Evolutionary conservation across 306 rosid species (phyloP), one percentile per base, ranked within the genome.

Genomic region (Calophaca sinica): DNA sequence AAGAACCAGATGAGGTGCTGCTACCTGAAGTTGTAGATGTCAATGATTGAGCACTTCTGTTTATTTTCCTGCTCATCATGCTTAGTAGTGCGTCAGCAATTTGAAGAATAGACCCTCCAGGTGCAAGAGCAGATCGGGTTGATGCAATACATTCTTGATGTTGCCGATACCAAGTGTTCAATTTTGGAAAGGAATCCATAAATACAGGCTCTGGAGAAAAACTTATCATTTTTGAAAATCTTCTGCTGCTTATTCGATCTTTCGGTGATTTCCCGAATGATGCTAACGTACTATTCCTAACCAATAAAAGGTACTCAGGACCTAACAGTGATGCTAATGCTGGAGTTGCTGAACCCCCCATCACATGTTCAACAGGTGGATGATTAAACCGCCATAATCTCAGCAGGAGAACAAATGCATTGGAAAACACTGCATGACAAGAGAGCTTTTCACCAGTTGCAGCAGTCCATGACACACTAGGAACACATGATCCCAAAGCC

Each of bases 61-160:
- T 85, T 54, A 92, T 86, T 80, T 86, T 92, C 82, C 75, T 82
- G 77, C 88, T 85, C 89, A 92, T 94, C 96, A 94, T 92, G 89
- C 80, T 86, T 31, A 94, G 90, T 66, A 94, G 94, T 52, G 84
- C 93, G 64, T 94, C 99, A 59, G 88, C 93, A 78, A 84, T 90
- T 86, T 86, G 97, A 89, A 88, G 93, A 84, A 87, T 86, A 51
- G 96, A 84, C 75, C 89, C 90, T 79, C 99, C 99, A 53, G 86
- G 94, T 59, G 87, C 96, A 69, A 90, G 93, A 71, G 96, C 96
- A 74, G 92, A 79, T 57, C 89, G 88, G 45, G 93, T 92, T 52
- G 99, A 94, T 13, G 96, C 93, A 75, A 94, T 86, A 74, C 99
- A 94, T 41, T 96, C 99, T 89, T 81, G 97, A 82, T 94, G 98